Evolutionary conservation across 2,329 filamentous ascomycete species (phyloP), one percentile per base, ranked within the genome.

Genomic region (Sarocladiaceae sp.): DNA sequence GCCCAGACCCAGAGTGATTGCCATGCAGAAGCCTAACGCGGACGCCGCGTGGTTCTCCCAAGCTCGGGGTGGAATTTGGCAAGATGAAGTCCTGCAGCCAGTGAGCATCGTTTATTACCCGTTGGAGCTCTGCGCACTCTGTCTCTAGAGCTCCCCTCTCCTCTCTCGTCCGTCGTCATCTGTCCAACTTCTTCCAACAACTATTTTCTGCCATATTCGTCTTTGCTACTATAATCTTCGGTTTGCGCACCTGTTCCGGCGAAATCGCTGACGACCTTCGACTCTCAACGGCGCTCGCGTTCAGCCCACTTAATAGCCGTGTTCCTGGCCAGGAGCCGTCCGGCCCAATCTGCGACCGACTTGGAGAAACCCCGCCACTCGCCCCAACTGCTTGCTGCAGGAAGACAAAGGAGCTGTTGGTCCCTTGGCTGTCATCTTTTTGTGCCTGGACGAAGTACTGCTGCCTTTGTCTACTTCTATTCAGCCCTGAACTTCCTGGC

Each of bases 291-390:
- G 40, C 13, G 23, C 40, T 44, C 44, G n/a, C 26, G 22, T 4
- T 48, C 26, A 18, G 33, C 44, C 44, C 44, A 48, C 44, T 48
- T 48, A 48, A 31, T 48, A 48, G 20, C 29, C 33, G 26, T 56
- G 52, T 49, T 33, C 33, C 46, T 33, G 25, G 52, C 55, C 23
- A 44, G 22, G 40, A 44, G 40, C 53, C 44, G 49, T 52, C 57
- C 58, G 55, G 58, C 59, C 57, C 50, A 23, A 54, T 57, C 57
- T 58, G 57, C 57, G 56, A 58, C 55, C 56, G 12, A 37, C 29
- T 50, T 50, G 47, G 47, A 50, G 47, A 50, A 50, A 50, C 47
- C 47, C 47, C 47, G 47, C 47, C 20, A 36, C 47, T 20, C 44
- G 44, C 44, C 44, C 44, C 44, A 48, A 33, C 44, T 48, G 26